Conservation (phyloP, 148 eudicot species). For the Amaranthus hypochondriacus region DNA sequence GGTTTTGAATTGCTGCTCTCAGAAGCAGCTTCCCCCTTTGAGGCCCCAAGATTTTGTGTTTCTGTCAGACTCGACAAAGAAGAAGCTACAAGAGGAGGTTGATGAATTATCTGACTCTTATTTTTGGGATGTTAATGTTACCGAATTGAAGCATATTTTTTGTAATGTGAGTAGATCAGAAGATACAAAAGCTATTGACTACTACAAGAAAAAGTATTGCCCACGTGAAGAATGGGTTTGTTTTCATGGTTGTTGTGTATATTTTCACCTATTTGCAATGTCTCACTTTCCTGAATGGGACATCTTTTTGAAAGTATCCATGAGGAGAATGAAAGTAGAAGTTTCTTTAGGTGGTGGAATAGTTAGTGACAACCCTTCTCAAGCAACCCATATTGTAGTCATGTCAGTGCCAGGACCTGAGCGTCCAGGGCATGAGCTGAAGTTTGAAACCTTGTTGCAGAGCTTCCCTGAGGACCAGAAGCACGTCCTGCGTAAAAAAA, state of each 20-base stretch:
- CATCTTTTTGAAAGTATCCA: conserved; percentile 33
- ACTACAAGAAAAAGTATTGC: conserved; percentile 65
- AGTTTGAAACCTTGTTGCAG: conserved; percentile 45
- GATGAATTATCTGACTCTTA: conserved; percentile 85
- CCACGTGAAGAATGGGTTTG: conserved; percentile 64
- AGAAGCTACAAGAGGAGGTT: conserved; percentile 73
- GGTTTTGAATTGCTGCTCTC: conserved; percentile 76
- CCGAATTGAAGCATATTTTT: conserved; percentile 72
- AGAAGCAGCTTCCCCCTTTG: conserved; percentile 71
- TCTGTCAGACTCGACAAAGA: conserved; percentile 66
- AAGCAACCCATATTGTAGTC: conserved; percentile 71
- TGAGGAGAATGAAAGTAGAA: conserved; percentile 71
- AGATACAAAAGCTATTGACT: conserved; percentile 43
- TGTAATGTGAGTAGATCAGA: conserved; percentile 41
- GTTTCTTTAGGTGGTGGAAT: conserved; percentile 72
- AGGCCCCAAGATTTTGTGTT: conserved; percentile 69
- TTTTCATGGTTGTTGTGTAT: conserved; percentile 73
- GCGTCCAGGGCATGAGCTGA: conserved; percentile 31
- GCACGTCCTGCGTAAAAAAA: conserved; percentile 36
- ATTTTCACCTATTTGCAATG: conserved; percentile 49
- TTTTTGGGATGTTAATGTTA: conserved; percentile 60
- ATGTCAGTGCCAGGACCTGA: conserved; percentile 39
- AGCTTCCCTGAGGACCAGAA: conserved; percentile 61
- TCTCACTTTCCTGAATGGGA: conserved; percentile 37
- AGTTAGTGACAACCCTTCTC: conserved; percentile 47